phyloP scores from a whole-genome alignment of 2,329 filamentous ascomycete species.

The Xylariaceae sp. region DNA sequence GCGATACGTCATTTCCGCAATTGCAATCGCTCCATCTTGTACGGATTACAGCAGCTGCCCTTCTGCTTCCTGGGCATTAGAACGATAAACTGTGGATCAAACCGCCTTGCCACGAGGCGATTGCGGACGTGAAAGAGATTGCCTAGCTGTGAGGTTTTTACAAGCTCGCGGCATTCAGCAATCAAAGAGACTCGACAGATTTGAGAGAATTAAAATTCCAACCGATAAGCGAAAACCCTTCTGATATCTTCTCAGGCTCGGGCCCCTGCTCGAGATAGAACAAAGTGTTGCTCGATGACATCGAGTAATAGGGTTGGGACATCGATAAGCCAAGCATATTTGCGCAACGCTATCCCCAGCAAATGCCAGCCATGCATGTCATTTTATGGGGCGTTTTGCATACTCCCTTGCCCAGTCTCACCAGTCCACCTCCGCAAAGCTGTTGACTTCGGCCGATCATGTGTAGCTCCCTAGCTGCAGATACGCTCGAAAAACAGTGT shows the following conservation, averaged over 20 bases:
- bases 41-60: too few species aligned
- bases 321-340: constrained; percentile 21
- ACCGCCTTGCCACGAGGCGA: too few species aligned
- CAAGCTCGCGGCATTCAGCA: too few species aligned
- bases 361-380: constrained; percentile 1
- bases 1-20: too few species aligned
- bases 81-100: too few species aligned
- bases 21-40: too few species aligned
- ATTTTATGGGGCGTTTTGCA: constrained; percentile 14
- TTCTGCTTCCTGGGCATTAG: too few species aligned
- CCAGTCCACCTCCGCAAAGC: neutral
- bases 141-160: too few species aligned
- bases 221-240: too few species aligned
- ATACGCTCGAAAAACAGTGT: neutral
- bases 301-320: constrained; percentile 27
- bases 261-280: neutral
- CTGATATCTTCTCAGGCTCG: neutral
- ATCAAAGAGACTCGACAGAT: too few species aligned
- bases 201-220: too few species aligned
- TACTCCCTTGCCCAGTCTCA: constrained; percentile 4
- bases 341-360: neutral
- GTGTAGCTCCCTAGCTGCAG: neutral
- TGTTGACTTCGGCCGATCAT: constrained; percentile 10
- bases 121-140: too few species aligned
- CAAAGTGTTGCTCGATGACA: constrained; percentile 32